Evolutionary conservation across 2,329 filamentous ascomycete genomes (phyloP), one percentile per base, ranked within the genome.

Genomic region (Raffaelea albimanens): DNA sequence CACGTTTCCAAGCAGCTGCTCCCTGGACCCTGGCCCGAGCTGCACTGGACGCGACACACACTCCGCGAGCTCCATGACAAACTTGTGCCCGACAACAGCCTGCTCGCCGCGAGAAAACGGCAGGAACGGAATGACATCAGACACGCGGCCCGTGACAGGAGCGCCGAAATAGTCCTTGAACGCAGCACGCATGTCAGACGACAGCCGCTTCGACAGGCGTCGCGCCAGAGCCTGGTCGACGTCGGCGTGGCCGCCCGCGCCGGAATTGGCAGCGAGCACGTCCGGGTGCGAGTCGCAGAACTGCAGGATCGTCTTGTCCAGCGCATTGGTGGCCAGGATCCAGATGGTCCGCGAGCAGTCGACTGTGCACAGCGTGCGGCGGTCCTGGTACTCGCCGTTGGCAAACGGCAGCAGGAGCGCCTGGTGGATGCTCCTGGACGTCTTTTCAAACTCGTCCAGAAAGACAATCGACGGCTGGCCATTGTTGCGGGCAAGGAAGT

Each of bases 361-460:
- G 8, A 51, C 19, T 5, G 13, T 44, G 2, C 2, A 8, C 2
- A 46, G 44, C 4, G 40, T 34, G 22, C 46, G 46, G 21, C 50
- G 50, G 46, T 49, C 46, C 38, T 51, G 44, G 41, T 51, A 49
- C n/a, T 46, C 31, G 38, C 50, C 50, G 9, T 43, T 46, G 31
- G 46, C 50, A 45, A 51, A 51, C 4, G 50, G 46, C 36, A 51
- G 18, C 18, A 51, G 33, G 2, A 51, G 46, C 2, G 50, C 8
- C 22, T 51, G 20, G 44, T 51, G 50, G 31, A 49, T 49, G 9
- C 45, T 11, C 5, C 11, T 16, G 1, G 46, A 33, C 11, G 50
- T 45, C 46, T 51, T 51, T 19, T 51, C 50, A 34, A 51, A 51
- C 31, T 51, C 50, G 44, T 51, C 50, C 4, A 51, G 46, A n/a